These are phyloP conservation scores for Colletotrichum sp. DNA, from an alignment of 2,329 filamentous ascomycete genomes.

Conservation along the genomic window DNA sequence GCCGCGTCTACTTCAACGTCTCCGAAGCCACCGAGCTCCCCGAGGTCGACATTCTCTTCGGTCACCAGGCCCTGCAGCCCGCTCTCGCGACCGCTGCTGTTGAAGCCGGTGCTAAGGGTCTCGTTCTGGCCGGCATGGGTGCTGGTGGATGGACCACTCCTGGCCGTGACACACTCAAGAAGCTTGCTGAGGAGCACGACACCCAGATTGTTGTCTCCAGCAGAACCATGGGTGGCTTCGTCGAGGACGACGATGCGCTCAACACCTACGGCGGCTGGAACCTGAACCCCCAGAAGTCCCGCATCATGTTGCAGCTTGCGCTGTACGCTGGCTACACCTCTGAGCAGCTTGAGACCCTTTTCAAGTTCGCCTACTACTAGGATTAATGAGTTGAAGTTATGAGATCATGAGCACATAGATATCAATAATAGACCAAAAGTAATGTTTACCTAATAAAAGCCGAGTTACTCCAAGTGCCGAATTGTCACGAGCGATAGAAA, in stretches of 20 bases:
- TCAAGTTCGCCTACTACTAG: constrained; percentile 12
- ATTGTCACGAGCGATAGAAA: background rate
- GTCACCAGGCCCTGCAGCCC: constrained; percentile 57
- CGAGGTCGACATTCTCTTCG: constrained; percentile 61
- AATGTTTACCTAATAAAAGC: background rate
- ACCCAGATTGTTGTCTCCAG: constrained; percentile 57
- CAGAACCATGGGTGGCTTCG: constrained; percentile 56
- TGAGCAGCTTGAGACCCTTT: constrained; percentile 12
- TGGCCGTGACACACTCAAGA: constrained; percentile 44
- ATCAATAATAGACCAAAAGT: background rate
- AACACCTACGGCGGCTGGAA: constrained; percentile 50
- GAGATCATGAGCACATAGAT: background rate
- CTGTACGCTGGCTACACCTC: constrained; percentile 19
- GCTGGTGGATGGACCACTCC: constrained; percentile 53
- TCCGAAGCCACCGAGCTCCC: constrained; percentile 44
- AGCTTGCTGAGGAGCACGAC: constrained; percentile 47
- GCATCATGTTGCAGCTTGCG: constrained; percentile 54
- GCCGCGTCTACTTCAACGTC: constrained; percentile 49
- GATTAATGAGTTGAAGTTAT: background rate
- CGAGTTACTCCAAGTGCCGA: background rate
- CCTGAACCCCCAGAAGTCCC: constrained; percentile 60
- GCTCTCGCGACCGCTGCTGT: constrained; percentile 52
- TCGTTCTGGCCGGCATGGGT: constrained; percentile 61
- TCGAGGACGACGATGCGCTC: constrained; percentile 43
- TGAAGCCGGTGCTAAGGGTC: constrained; percentile 54